These are phyloP conservation scores for Backusella luteola DNA, from an alignment of 192 early-diverging fungal genomes.

Conservation along the genomic window DNA sequence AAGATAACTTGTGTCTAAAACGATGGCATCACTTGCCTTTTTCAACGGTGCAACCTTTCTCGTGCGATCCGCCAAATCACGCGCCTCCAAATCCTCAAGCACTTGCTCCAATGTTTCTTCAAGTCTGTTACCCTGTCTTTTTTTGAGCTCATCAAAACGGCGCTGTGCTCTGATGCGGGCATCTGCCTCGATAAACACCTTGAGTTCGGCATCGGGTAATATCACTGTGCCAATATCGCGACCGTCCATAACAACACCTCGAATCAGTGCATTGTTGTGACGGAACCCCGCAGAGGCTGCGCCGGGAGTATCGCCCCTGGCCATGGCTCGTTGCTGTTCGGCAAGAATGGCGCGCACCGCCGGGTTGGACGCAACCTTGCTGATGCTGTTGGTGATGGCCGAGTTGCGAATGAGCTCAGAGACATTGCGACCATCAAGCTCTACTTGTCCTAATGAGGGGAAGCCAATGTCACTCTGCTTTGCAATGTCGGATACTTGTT, in stretches of 20 bases:
- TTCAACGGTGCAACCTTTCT: constrained; percentile 66
- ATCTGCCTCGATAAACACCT: constrained; percentile 72
- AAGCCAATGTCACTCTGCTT: constrained; percentile 16
- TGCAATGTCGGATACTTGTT: constrained; percentile 37
- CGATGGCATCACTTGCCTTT: constrained; percentile 68
- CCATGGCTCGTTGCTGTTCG: constrained; percentile 55
- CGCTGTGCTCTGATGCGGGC: constrained; percentile 64
- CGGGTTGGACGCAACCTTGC: constrained; percentile 58
- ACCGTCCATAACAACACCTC: constrained; percentile 83
- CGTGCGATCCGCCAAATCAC: constrained; percentile 68
- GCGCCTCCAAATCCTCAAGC: constrained; percentile 56
- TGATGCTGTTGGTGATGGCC: constrained; percentile 54
- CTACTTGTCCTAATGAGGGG: constrained; percentile 12
- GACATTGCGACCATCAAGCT: constrained; percentile 64
- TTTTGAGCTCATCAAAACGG: constrained; percentile 57
- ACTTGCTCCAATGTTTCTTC: constrained; percentile 46
- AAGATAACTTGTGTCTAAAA: constrained; percentile 69
- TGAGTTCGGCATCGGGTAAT: constrained; percentile 73
- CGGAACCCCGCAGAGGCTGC: neutral
- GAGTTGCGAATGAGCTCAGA: constrained; percentile 57
- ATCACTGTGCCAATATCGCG: constrained; percentile 78
- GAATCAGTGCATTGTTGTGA: constrained; percentile 1
- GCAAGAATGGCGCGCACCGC: constrained; percentile 52
- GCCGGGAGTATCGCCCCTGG: constrained; percentile 22
- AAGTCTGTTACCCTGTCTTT: constrained; percentile 24